A percentile compares a stretch with the other conserved stretches of the same genome.
phyloP scores from a whole-genome alignment of 805 yeast genomes.

The Debaryomyces prosopidis region DNA sequence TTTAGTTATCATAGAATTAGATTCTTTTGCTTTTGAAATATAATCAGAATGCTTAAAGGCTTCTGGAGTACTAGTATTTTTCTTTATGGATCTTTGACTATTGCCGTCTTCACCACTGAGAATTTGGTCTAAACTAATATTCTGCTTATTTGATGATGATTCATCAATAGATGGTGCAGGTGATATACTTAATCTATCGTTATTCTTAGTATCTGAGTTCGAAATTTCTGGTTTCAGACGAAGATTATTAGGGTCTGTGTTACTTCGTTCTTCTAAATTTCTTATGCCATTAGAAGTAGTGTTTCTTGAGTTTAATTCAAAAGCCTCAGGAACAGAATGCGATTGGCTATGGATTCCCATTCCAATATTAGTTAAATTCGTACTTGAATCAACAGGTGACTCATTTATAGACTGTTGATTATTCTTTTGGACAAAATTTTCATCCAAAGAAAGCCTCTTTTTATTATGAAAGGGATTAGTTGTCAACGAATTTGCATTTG shows the following conservation, averaged over 20 bases:
- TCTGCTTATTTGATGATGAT: neutral
- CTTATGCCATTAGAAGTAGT: neutral
- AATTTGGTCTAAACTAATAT: neutral
- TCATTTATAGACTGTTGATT: neutral
- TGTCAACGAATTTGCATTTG: constrained; percentile 6
- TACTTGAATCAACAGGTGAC: constrained; percentile 5
- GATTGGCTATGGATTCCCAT: constrained; percentile 9
- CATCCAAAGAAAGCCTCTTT: constrained; percentile 30
- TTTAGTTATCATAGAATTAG: neutral
- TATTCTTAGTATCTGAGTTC: neutral
- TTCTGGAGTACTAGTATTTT: neutral
- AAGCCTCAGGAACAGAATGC: neutral
- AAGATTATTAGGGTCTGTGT: neutral
- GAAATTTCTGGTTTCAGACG: neutral
- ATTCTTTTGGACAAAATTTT: constrained; percentile 9
- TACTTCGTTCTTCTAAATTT: neutral
- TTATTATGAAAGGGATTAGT: constrained; percentile 10
- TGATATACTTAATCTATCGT: constrained; percentile 6
- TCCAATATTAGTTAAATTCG: constrained; percentile 20
- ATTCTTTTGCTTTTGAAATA: neutral
- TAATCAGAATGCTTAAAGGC: neutral
- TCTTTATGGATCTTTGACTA: neutral
- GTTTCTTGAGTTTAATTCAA: too few relatives aligned
- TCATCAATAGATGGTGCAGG: constrained; percentile 11
- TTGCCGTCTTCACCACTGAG: too few relatives aligned